Conservation (phyloP, 257 asterid species). For the Vinca minor region DNA sequence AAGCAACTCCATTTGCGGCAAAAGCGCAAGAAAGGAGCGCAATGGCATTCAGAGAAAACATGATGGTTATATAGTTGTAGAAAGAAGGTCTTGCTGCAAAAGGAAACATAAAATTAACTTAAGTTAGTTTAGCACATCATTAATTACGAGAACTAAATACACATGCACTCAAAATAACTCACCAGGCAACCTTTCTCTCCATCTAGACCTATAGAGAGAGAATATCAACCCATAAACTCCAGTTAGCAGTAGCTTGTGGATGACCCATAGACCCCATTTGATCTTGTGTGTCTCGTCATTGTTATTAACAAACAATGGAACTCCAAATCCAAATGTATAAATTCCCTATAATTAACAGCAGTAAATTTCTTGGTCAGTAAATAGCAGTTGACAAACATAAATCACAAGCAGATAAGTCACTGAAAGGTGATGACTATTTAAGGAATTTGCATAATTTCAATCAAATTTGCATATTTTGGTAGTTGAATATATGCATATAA, state of each 20-base stretch:
- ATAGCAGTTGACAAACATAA: neutral
- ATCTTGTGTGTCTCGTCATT: conserved; percentile 14
- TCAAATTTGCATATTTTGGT: neutral
- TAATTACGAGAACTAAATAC: neutral
- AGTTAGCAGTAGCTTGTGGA: conserved; percentile 33
- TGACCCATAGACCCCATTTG: conserved; percentile 41
- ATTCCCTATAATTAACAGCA: conserved; percentile 22
- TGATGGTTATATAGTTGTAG: conserved; percentile 34
- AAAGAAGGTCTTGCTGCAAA: conserved; percentile 43
- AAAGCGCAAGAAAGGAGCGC: conserved; percentile 30
- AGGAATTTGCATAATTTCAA: neutral
- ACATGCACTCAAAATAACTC: conserved; percentile 8
- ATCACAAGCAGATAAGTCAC: neutral
- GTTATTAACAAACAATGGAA: conserved; percentile 22
- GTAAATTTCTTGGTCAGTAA: conserved; percentile 1
- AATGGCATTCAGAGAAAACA: conserved; percentile 28
- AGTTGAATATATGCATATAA: neutral
- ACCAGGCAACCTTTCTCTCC: conserved; percentile 42
- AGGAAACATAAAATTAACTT: neutral
- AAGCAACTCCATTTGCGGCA: conserved; percentile 28
- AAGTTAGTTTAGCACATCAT: neutral
- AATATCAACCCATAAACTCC: conserved; percentile 40
- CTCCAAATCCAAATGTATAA: conserved; percentile 33
- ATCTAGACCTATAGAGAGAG: conserved; percentile 29
- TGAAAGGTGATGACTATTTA: neutral